Percentiles rank a stretch among this genome's conserved stretches.
These are phyloP conservation scores for Colletotrichum coccodes DNA, from an alignment of 2,329 filamentous ascomycete genomes.

Conservation along the genomic window DNA sequence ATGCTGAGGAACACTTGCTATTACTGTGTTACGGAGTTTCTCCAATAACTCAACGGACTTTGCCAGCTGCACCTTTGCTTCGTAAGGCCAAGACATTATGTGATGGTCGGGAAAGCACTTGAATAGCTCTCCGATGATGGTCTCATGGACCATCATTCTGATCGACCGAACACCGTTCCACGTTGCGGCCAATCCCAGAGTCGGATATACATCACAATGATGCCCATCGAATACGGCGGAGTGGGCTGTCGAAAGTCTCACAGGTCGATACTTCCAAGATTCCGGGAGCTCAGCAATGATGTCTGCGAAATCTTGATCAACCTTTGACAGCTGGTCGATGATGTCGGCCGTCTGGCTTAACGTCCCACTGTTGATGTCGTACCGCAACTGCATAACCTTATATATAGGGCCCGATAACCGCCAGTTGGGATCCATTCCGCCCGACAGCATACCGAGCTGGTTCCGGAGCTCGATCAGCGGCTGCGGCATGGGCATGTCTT, in stretches of 20 bases:
- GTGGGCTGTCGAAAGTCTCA: slow-evolving; percentile 50
- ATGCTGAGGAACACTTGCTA: slow-evolving; percentile 60
- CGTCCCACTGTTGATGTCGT: slow-evolving; percentile 53
- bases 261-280: slow-evolving; percentile 53
- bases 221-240: slow-evolving; percentile 50
- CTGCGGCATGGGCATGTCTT: slow-evolving; percentile 58
- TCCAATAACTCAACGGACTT: slow-evolving; percentile 50
- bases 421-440: slow-evolving; percentile 52
- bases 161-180: slow-evolving; percentile 60
- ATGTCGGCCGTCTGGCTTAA: slow-evolving; percentile 48
- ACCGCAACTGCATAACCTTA: slow-evolving; percentile 56
- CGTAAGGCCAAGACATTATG: slow-evolving; percentile 39
- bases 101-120: slow-evolving; percentile 36
- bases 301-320: slow-evolving; percentile 54
- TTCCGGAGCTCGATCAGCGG: slow-evolving; percentile 57
- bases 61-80: slow-evolving; percentile 47
- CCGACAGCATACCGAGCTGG: slow-evolving; percentile 49
- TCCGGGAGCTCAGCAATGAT: slow-evolving; percentile 50
- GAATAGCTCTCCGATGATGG: slow-evolving; percentile 55
- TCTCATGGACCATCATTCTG: slow-evolving; percentile 59
- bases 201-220: slow-evolving; percentile 57
- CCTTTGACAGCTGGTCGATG: slow-evolving; percentile 47
- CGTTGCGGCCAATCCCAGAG: slow-evolving; percentile 54
- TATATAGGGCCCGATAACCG: slow-evolving; percentile 56
- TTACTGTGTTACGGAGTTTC: slow-evolving; percentile 52